phyloP scores from a whole-genome alignment of 1,139 yeast species.

The Blastobotrys apis region DNA sequence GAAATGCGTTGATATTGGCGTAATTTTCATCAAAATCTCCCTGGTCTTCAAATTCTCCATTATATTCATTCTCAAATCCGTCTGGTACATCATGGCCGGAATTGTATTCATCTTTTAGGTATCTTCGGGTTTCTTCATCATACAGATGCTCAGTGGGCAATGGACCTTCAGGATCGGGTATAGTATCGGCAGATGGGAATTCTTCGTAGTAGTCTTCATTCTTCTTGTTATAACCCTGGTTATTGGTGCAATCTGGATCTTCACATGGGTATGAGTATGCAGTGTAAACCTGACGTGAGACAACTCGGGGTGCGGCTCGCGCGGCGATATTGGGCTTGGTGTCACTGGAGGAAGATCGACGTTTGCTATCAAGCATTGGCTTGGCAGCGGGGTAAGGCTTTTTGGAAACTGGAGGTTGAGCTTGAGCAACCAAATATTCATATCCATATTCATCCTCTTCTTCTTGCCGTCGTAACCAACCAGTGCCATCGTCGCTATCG shows the following conservation, averaged over 20 bases:
- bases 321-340: too few relatives aligned
- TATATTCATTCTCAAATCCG: conserved; percentile 2
- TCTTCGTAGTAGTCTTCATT: conserved; percentile 12
- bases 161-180: background rate
- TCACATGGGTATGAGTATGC: too few relatives aligned
- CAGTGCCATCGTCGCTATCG: conserved; percentile 32
- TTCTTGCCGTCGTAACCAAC: conserved; percentile 21
- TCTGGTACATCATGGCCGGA: conserved; percentile 10
- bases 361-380: too few relatives aligned
- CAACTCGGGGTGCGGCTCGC: too few relatives aligned
- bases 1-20: background rate
- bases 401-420: too few relatives aligned
- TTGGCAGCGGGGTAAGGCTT: too few relatives aligned
- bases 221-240: too few relatives aligned
- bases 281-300: too few relatives aligned
- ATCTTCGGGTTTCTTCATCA: conserved; percentile 3
- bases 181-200: conserved; percentile 7
- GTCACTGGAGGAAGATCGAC: too few relatives aligned
- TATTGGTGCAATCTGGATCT: conserved; percentile 9
- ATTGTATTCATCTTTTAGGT: conserved; percentile 1
- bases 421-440: too few relatives aligned
- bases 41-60: conserved; percentile 5
- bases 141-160: conserved; percentile 6
- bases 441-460: conserved; percentile 5
- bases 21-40: conserved; percentile 9